Percentiles rank a stretch among this genome's conserved stretches.
These are phyloP conservation scores for Clavispora vitiphila DNA, from an alignment of 805 yeast species.

Conservation along the genomic window DNA sequence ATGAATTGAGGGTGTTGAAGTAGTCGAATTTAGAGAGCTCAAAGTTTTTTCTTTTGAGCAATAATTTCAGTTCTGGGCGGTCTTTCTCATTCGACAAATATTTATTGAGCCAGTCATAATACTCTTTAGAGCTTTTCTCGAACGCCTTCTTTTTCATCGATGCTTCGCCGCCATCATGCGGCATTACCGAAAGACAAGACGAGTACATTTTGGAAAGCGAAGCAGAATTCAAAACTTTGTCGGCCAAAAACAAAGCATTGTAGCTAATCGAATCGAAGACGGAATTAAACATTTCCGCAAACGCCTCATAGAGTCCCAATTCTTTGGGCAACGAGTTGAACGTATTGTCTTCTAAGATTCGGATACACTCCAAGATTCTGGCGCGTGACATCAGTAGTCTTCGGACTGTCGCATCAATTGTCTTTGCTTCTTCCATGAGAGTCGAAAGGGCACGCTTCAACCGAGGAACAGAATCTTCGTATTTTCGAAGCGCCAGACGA, in stretches of 20 bases:
- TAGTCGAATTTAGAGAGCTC: conserved; percentile 45
- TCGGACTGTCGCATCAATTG: conserved; percentile 23
- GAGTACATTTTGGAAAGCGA: conserved; percentile 24
- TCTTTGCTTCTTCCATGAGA: conserved; percentile 28
- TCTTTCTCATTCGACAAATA: conserved; percentile 41
- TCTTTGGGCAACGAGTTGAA: conserved; percentile 21
- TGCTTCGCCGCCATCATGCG: conserved; percentile 19
- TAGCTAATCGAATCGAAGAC: conserved; percentile 31
- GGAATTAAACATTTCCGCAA: conserved; percentile 19
- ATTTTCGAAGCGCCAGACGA: conserved; percentile 25
- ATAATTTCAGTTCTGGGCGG: conserved; percentile 35
- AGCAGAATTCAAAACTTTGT: conserved; percentile 24
- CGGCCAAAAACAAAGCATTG: conserved; percentile 24
- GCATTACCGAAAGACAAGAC: conserved; percentile 6
- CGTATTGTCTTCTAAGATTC: conserved; percentile 18
- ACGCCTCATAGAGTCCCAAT: conserved; percentile 21
- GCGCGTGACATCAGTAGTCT: conserved; percentile 16
- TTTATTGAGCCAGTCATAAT: conserved; percentile 39
- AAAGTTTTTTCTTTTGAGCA: conserved; percentile 32
- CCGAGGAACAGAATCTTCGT: conserved; percentile 27
- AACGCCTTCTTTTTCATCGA: conserved; percentile 26
- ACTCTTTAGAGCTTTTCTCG: conserved; percentile 38
- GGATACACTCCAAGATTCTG: conserved; percentile 22
- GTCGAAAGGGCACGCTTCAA: conserved; percentile 20
- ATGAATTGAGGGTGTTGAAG: conserved; percentile 34